Conservation (phyloP, 2,329 filamentous ascomycete species). For the Dothideomycetidae sp. region DNA sequence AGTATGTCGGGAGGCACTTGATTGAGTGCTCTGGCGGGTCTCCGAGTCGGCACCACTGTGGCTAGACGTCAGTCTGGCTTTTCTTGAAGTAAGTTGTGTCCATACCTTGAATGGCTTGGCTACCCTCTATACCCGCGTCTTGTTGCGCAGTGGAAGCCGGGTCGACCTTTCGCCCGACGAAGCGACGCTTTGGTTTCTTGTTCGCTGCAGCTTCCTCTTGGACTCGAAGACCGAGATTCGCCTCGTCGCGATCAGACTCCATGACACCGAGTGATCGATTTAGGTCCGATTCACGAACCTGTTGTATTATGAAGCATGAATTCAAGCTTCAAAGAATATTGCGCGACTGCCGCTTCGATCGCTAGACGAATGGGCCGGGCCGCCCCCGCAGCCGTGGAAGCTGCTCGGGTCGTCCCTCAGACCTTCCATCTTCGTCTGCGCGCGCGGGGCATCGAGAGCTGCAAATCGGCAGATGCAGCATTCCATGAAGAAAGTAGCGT, state of each 20-base stretch:
- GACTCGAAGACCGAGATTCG: slow-evolving; percentile 55
- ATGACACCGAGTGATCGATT: too few relatives aligned
- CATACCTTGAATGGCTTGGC: slow-evolving; percentile 54
- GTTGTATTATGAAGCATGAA: too few relatives aligned
- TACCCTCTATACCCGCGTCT: slow-evolving; percentile 40
- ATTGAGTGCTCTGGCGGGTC: slow-evolving; percentile 69
- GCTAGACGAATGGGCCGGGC: too few relatives aligned
- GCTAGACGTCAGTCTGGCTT: neutral
- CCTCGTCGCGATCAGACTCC: slow-evolving; percentile 61
- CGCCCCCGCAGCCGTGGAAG: too few relatives aligned
- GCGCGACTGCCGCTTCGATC: too few relatives aligned
- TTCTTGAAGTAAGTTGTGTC: slow-evolving; percentile 15
- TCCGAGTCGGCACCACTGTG: slow-evolving; percentile 55
- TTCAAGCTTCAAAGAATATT: too few relatives aligned
- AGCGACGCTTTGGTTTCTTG: slow-evolving; percentile 78
- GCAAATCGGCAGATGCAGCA: too few relatives aligned
- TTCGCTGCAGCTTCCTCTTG: slow-evolving; percentile 43
- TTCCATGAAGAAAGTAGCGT: too few relatives aligned
- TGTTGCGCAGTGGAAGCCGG: slow-evolving; percentile 45
- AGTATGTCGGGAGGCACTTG: slow-evolving; percentile 80
- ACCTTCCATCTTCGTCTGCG: too few relatives aligned
- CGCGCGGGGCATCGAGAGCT: too few relatives aligned
- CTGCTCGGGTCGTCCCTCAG: too few relatives aligned
- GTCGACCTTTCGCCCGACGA: slow-evolving; percentile 70
- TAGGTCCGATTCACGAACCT: too few relatives aligned